These are phyloP conservation scores for Paraconiothyrium sp. DNA, from an alignment of 2,329 filamentous ascomycete genomes.

Conservation along the genomic window DNA sequence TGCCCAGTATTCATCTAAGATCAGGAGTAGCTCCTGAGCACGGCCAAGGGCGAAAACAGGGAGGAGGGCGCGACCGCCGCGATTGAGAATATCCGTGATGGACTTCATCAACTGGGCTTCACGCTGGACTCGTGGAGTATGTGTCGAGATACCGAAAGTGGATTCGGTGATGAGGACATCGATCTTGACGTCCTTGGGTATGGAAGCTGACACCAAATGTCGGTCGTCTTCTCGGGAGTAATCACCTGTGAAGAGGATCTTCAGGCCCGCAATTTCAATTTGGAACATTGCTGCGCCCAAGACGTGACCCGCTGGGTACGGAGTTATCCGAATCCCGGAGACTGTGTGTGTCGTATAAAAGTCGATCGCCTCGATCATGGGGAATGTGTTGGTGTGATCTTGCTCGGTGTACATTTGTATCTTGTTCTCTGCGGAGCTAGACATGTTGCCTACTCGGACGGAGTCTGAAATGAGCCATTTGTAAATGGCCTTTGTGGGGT, in stretches of 20 bases:
- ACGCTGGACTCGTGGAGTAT: slow-evolving; percentile 88
- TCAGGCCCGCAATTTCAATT: slow-evolving; percentile 95
- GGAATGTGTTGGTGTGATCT: slow-evolving; percentile 92
- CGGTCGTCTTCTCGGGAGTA: slow-evolving; percentile 96
- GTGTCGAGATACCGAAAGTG: slow-evolving; percentile 94
- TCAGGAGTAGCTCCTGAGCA: slow-evolving; percentile 92
- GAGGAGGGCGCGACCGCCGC: slow-evolving; percentile 90
- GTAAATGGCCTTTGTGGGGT: slow-evolving; percentile 99
- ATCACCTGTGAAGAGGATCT: slow-evolving; percentile 97
- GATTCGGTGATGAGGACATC: slow-evolving; percentile 98
- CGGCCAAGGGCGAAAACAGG: slow-evolving; percentile 94
- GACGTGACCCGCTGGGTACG: slow-evolving; percentile 97
- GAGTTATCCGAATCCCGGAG: slow-evolving; percentile 94
- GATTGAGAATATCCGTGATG: slow-evolving; percentile 88
- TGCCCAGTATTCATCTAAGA: slow-evolving; percentile 96
- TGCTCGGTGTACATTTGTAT: slow-evolving; percentile 89
- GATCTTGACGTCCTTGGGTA: slow-evolving; percentile 87
- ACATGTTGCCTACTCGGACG: slow-evolving; percentile 82
- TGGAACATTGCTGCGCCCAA: slow-evolving; percentile 98
- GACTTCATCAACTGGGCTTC: slow-evolving; percentile 96
- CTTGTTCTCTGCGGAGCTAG: slow-evolving; percentile 69
- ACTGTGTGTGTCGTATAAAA: slow-evolving; percentile 98
- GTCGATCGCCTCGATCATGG: slow-evolving; percentile 95
- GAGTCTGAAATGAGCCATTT: slow-evolving; percentile 99
- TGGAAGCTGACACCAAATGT: slow-evolving; percentile 91